phyloP scores from a whole-genome alignment of 768 basidiomycete species.

The Porphyrellus cyaneotinctus region DNA sequence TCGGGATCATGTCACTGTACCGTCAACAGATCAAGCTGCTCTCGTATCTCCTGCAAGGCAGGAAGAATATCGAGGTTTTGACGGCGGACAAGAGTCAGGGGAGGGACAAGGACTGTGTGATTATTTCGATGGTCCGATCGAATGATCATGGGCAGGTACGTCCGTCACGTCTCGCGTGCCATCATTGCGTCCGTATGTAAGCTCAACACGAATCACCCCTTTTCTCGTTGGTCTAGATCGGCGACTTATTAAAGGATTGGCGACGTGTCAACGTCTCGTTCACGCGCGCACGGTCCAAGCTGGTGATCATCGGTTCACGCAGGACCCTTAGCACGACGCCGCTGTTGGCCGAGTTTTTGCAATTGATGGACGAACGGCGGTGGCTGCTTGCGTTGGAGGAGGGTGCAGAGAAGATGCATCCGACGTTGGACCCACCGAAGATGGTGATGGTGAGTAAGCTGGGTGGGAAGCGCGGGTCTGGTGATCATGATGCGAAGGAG shows the following conservation, averaged over 20 bases:
- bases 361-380: constrained; percentile 60
- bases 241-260: constrained; percentile 95
- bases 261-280: constrained; percentile 94
- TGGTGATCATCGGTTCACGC: constrained; percentile 87
- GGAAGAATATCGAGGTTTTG: constrained; percentile 69
- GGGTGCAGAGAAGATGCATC: constrained; percentile 53
- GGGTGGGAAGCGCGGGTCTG: constrained; percentile 13
- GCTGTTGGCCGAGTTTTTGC: constrained; percentile 71
- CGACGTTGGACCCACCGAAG: constrained; percentile 23
- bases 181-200: too few relatives aligned
- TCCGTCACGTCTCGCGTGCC: too few relatives aligned
- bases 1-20: constrained; percentile 90
- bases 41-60: constrained; percentile 53
- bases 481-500: constrained; percentile 2
- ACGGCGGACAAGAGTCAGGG: constrained; percentile 95
- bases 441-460: constrained; percentile 8
- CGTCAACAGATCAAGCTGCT: constrained; percentile 94
- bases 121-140: constrained; percentile 89
- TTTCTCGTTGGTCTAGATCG: constrained; percentile 50
- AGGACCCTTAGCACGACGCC: constrained; percentile 62
- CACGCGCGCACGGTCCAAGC: constrained; percentile 86
- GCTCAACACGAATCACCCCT: background rate
- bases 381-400: constrained; percentile 68
- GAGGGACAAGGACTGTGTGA: constrained; percentile 90
- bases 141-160: constrained; percentile 71